Evolutionary conservation across 2,329 filamentous ascomycete species (phyloP).

Genomic region (Juglanconis sp.): DNA sequence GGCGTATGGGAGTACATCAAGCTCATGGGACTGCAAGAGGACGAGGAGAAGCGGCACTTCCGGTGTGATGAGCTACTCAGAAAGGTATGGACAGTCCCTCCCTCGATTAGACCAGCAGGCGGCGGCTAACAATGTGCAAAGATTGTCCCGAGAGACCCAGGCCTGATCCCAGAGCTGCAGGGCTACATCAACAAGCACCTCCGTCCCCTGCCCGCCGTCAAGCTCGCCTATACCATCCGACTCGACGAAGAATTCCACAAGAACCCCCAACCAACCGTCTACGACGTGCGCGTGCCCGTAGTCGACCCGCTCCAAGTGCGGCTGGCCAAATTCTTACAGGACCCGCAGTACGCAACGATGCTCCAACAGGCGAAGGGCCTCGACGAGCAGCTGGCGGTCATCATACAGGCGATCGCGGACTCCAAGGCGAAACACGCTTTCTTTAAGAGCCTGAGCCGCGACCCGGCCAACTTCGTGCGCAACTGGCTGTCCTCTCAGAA

Average conservation of each 20-base stretch:
- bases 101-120: background rate
- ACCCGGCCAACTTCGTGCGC: conserved; percentile 79
- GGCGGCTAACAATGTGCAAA: conserved; percentile 32
- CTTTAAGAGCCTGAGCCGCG: conserved; percentile 71
- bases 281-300: conserved; percentile 81
- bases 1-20: conserved; percentile 95
- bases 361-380: conserved; percentile 73
- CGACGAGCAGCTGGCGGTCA: conserved; percentile 80
- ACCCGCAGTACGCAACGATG: conserved; percentile 66
- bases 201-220: conserved; percentile 73
- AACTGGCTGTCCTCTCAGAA: conserved; percentile 91
- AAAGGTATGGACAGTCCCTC: conserved; percentile 51
- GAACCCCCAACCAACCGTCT: conserved; percentile 74
- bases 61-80: conserved; percentile 81
- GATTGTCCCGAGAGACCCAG: conserved; percentile 71
- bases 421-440: conserved; percentile 91
- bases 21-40: conserved; percentile 80
- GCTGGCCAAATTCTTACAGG: conserved; percentile 63
- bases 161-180: conserved; percentile 82
- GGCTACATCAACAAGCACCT: conserved; percentile 79
- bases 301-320: conserved; percentile 75
- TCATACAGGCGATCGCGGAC: conserved; percentile 78
- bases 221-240: conserved; percentile 87
- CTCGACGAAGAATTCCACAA: conserved; percentile 82
- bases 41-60: conserved; percentile 91